Conservation (phyloP, 2,329 filamentous ascomycete genomes). For the Fusarium sp. region DNA sequence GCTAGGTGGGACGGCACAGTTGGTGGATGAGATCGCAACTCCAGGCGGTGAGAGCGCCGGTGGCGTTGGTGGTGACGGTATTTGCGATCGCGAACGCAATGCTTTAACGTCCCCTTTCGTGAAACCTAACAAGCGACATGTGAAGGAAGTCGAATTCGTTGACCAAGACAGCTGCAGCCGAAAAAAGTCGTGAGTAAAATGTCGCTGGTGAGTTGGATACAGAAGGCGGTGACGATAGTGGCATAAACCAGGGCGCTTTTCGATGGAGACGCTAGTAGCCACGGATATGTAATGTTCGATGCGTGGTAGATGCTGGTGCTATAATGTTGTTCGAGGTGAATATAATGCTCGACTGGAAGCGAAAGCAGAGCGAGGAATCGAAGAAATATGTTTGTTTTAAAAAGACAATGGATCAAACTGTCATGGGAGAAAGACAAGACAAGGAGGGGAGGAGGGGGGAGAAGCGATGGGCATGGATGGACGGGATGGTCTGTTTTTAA, state of each 20-base stretch:
- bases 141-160: conserved; percentile 21
- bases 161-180: conserved; percentile 16
- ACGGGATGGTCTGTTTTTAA: conserved; percentile 46
- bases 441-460: conserved; percentile 44
- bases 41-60: conserved; percentile 33
- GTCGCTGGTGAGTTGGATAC: conserved; percentile 29
- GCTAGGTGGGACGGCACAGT: conserved; percentile 42
- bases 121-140: conserved; percentile 37
- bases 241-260: conserved; percentile 38
- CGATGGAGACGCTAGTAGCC: conserved; percentile 30
- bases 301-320: conserved; percentile 1
- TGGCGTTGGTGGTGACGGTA: conserved; percentile 12
- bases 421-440: conserved; percentile 36
- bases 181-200: conserved; percentile 26
- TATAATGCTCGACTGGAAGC: conserved; percentile 24
- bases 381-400: conserved; percentile 25
- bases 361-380: conserved; percentile 21
- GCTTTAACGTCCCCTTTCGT: conserved; percentile 40
- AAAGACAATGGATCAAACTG: conserved; percentile 36
- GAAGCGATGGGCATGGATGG: conserved; percentile 39
- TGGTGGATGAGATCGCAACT: conserved; percentile 36
- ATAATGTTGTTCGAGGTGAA: conserved; percentile 4
- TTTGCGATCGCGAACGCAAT: conserved; percentile 36
- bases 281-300: conserved; percentile 6
- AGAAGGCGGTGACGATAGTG: conserved; percentile 41